phyloP scores from a whole-genome alignment of 169 alveolate species.

The Plasmodium billcollinsi region DNA sequence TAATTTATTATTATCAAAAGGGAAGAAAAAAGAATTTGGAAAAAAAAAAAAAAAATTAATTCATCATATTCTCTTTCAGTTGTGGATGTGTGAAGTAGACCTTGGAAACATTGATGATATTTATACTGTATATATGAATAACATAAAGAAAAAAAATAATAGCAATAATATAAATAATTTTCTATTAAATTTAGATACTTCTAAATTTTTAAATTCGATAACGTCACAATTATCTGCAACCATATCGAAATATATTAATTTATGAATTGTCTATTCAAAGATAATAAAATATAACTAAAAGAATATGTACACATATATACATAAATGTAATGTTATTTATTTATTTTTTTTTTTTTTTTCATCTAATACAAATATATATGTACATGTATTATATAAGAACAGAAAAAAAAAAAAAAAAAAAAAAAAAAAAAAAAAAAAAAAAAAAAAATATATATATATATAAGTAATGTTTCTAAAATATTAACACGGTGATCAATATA shows the following conservation, averaged over 20 bases:
- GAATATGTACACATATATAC: no score
- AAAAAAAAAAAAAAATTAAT: constrained; percentile 3
- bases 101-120: constrained; percentile 58
- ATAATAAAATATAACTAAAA: no score
- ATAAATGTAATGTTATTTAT: no score
- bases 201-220: constrained; percentile 17
- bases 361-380: no score
- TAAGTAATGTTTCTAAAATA: no score
- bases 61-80: constrained; percentile 32
- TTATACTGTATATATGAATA: constrained; percentile 17
- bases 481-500: no score
- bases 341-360: no score
- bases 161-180: neutral
- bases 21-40: neutral
- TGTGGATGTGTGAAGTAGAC: constrained; percentile 70
- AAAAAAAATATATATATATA: no score
- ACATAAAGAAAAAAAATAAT: neutral
- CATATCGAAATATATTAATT: constrained; percentile 8
- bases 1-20: neutral
- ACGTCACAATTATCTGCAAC: constrained; percentile 27
- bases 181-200: constrained; percentile 7
- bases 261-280: neutral
- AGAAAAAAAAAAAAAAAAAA: neutral
- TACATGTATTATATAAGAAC: no score
- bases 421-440: no score